Evolutionary conservation across 139 green algal genomes (phyloP).

Genomic region (Mesotaenium endlicherianum): DNA sequence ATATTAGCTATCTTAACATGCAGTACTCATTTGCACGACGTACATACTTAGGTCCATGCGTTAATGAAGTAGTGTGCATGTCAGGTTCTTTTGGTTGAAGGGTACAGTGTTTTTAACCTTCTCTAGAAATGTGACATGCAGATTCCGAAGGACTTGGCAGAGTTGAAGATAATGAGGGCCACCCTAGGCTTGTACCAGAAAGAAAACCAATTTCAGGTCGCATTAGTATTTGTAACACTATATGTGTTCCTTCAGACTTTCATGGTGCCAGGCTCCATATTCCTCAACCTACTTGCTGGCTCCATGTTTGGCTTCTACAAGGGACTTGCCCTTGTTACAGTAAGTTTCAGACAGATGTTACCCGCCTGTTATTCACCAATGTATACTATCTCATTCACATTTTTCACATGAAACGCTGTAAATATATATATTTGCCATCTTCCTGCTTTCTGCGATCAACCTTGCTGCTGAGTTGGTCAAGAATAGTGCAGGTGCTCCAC

Average conservation of each 20-base stretch:
- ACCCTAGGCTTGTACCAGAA: slow-evolving; percentile 30
- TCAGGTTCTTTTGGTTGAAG: neutral
- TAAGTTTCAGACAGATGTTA: slow-evolving; percentile 16
- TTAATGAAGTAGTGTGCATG: neutral
- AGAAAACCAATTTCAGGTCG: neutral
- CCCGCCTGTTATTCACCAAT: neutral
- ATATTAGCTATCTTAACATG: neutral
- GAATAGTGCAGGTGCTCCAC: too few species aligned
- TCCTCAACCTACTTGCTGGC: slow-evolving; percentile 67
- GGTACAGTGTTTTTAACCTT: neutral
- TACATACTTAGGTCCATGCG: too few species aligned
- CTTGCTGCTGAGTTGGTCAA: too few species aligned
- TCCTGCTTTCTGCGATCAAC: too few species aligned
- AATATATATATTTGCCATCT: neutral
- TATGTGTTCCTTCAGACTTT: slow-evolving; percentile 76
- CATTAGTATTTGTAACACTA: slow-evolving; percentile 13
- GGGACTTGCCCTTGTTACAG: slow-evolving; percentile 11
- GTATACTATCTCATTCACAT: neutral
- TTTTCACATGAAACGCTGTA: neutral
- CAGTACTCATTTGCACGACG: neutral
- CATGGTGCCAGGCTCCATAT: slow-evolving; percentile 72
- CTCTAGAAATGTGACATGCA: slow-evolving; percentile 1
- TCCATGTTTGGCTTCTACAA: slow-evolving; percentile 63
- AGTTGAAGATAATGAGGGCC: slow-evolving; percentile 13
- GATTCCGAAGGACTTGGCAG: slow-evolving; percentile 35